A percentile compares a stretch with the other conserved stretches of the same genome.
Evolutionary conservation across 371 early-diverging fungal genomes (phyloP).

Genomic region (Mucor mucedo): DNA sequence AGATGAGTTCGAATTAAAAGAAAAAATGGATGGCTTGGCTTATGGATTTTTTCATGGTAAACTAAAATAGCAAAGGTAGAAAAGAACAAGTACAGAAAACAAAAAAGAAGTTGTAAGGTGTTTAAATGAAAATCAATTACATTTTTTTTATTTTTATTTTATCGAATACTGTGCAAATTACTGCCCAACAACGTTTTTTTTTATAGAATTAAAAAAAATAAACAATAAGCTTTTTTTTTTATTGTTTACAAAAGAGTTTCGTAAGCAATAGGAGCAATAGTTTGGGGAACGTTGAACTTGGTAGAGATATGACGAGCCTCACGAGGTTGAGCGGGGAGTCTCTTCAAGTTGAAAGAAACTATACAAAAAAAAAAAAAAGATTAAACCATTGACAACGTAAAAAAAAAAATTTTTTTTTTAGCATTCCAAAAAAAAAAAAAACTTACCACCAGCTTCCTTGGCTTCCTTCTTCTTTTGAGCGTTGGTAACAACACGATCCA

Average conservation of each 20-base stretch:
- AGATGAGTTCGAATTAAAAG: no score
- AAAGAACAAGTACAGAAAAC: no score
- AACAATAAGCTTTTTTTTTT: slow-evolving; percentile 11
- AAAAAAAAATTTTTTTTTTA: neutral
- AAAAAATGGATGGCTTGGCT: no score
- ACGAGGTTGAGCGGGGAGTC: slow-evolving; percentile 93
- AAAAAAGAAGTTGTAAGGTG: neutral
- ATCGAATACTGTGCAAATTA: no score
- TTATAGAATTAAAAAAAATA: slow-evolving; percentile 3
- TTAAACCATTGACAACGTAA: neutral
- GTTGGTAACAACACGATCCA: slow-evolving; percentile 96
- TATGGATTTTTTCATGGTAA: no score
- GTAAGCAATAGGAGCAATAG: slow-evolving; percentile 94
- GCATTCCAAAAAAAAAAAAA: no score
- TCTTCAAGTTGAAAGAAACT: slow-evolving; percentile 83
- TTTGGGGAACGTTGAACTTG: slow-evolving; percentile 89
- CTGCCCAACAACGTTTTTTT: slow-evolving; percentile 2
- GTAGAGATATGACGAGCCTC: slow-evolving; percentile 89
- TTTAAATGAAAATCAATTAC: neutral
- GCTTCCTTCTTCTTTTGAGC: slow-evolving; percentile 85
- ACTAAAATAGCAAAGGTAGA: no score
- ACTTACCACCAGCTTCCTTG: slow-evolving; percentile 59
- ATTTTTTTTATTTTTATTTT: neutral
- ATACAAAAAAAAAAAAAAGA: neutral
- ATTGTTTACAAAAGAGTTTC: slow-evolving; percentile 80